These are phyloP conservation scores for Pisolithus sp. DNA, from an alignment of 768 basidiomycete genomes.

Conservation along the genomic window DNA sequence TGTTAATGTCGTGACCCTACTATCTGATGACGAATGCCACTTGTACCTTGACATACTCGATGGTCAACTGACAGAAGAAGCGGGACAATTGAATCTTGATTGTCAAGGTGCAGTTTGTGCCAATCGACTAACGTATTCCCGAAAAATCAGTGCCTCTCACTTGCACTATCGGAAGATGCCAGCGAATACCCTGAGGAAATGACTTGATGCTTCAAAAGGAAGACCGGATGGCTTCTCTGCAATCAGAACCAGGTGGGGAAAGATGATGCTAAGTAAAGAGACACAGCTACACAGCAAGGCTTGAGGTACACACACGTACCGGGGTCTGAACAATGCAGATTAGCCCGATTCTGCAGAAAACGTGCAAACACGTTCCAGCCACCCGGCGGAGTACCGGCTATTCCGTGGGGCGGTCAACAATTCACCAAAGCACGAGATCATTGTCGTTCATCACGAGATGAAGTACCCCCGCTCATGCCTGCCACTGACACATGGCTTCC, in stretches of 20 bases:
- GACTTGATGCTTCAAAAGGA: not conserved
- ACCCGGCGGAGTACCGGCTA: constrained; percentile 1
- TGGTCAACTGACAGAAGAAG: constrained; percentile 17
- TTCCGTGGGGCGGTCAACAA: constrained; percentile 6
- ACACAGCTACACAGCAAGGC: constrained; percentile 16
- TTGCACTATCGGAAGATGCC: constrained; percentile 3
- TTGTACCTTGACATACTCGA: not conserved
- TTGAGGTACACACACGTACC: constrained; percentile 4
- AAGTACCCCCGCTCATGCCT: constrained; percentile 5
- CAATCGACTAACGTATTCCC: not conserved
- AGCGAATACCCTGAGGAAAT: not conserved
- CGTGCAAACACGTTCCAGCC: constrained; percentile 10
- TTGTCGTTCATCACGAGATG: constrained; percentile 7
- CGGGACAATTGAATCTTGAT: not conserved
- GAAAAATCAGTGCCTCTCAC: not conserved
- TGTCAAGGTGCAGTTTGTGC: not conserved
- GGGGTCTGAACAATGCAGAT: constrained; percentile 7
- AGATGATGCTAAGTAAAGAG: constrained; percentile 10
- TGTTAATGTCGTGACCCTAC: constrained; percentile 19
- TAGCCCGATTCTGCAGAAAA: constrained; percentile 6
- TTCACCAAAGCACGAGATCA: constrained; percentile 11
- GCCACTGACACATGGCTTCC: constrained; percentile 12
- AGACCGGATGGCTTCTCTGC: not conserved
- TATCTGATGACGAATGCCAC: not conserved
- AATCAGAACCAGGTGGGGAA: constrained; percentile 10